Conservation (phyloP, 2,329 filamentous ascomycete genomes). For the Lecanicillium sp. region DNA sequence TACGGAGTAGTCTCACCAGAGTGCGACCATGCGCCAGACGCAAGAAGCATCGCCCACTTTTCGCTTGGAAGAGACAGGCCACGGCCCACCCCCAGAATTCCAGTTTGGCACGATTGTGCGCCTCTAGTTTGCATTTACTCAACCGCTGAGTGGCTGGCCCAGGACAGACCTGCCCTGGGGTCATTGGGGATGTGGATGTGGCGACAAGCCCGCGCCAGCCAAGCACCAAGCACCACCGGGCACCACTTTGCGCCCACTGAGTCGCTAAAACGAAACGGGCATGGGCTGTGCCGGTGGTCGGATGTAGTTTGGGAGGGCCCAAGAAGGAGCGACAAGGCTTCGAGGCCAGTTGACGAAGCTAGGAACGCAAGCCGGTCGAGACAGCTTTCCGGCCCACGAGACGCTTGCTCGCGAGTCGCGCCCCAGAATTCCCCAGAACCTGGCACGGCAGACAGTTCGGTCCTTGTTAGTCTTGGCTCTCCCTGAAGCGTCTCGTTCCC, state of each 20-base stretch:
- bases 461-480: not conserved
- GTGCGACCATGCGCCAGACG: too few species aligned
- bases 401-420: not conserved
- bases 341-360: not conserved
- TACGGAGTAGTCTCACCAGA: too few species aligned
- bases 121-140: not conserved
- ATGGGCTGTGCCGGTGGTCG: not conserved
- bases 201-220: not conserved
- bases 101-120: slow-evolving; percentile 2
- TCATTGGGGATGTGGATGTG: not conserved
- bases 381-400: too few species aligned
- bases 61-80: not conserved
- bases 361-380: too few species aligned
- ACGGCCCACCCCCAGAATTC: slow-evolving; percentile 7
- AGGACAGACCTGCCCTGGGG: not conserved
- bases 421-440: not conserved
- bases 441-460: slow-evolving; percentile 2
- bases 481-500: not conserved
- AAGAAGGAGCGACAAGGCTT: not conserved
- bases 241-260: not conserved
- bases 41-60: not conserved
- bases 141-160: slow-evolving; percentile 5
- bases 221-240: not conserved
- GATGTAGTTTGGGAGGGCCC: too few species aligned
- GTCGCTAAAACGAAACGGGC: not conserved